phyloP scores from a whole-genome alignment of 768 basidiomycete species.

The Pleurotus tuoliensis region DNA sequence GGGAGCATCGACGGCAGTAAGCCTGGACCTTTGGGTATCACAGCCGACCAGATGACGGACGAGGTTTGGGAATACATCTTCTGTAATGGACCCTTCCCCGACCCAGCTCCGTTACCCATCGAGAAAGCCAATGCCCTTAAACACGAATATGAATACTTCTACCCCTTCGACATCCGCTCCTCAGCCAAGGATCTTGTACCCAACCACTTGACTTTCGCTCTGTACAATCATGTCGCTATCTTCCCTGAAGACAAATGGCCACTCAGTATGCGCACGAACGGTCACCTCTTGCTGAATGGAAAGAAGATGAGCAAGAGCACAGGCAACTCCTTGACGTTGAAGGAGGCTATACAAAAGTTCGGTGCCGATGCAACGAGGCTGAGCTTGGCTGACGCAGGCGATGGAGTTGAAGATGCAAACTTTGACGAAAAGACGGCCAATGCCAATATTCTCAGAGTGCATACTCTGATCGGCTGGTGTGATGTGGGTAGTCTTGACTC shows the following conservation, averaged over 20 bases:
- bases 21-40: conserved; percentile 81
- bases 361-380: conserved; percentile 94
- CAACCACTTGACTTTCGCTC: conserved; percentile 90
- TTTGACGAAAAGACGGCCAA: conserved; percentile 99
- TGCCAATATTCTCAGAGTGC: conserved; percentile 89
- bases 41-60: conserved; percentile 91
- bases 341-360: conserved; percentile 88
- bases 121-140: conserved; percentile 84
- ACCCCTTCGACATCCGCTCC: conserved; percentile 96
- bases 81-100: conserved; percentile 73
- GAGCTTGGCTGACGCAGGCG: conserved; percentile 93
- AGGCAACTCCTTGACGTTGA: conserved; percentile 90
- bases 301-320: conserved; percentile 99
- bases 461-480: conserved; percentile 90
- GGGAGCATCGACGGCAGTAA: conserved; percentile 74
- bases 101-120: conserved; percentile 55
- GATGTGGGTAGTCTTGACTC: conserved; percentile 50
- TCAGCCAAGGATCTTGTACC: conserved; percentile 97
- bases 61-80: conserved; percentile 97
- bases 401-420: conserved; percentile 97
- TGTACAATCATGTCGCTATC: conserved; percentile 94
- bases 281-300: conserved; percentile 95
- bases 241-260: conserved; percentile 94
- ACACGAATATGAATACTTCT: conserved; percentile 94
- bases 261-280: conserved; percentile 88